Evolutionary conservation across 306 rosid species (phyloP), one percentile per base, ranked within the genome.

Genomic region (Acacia crassicarpa): DNA sequence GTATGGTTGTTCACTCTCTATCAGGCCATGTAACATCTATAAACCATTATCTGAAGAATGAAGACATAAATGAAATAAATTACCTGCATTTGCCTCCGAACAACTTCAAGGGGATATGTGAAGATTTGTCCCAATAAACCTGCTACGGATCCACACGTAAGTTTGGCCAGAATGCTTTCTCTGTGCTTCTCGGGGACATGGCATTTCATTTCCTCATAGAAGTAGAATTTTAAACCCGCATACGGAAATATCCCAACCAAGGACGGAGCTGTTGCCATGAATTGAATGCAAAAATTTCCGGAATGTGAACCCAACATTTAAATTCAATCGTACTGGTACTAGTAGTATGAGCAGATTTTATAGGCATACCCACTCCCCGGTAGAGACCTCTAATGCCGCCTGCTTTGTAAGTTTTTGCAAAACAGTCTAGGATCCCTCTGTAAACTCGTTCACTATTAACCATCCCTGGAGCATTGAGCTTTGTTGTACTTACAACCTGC

Each of bases 11-110:
- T 72, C 77, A 49, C 74, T 40, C 80, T 8, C 43, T 75, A 70
- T 40, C 72, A 58, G 66, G 35, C 81, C 51, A 30, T 78, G 81
- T 40, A 45, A 53, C 49, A 62, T 83, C 63, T 53, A 78, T 68
- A 33, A 48, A 75, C 46, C 62, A 70, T 22, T 53, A 67, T 54
- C 76, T 54, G 53, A 75, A 80, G 30, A 65, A 76, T 54, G 46
- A 75, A 80, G n/a, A 69, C 75, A 48, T 62, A 46, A 62, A 77
- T 53, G 76, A 54, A 77, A 78, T 54, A 76, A 53, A 33, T 49
- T 88, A 92, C 99, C 98, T 95, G 98, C 99, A 95, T 95, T 89
- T 95, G 98, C 85, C 99, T 89, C 92, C 99, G 88, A 46, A 93
- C 98, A 84, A 95, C 99, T 81, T 95, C 98, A 43, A 95, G 99